Evolutionary conservation across 2,329 filamentous ascomycete species (phyloP).

Genomic region (Xylaria hypoxylon): DNA sequence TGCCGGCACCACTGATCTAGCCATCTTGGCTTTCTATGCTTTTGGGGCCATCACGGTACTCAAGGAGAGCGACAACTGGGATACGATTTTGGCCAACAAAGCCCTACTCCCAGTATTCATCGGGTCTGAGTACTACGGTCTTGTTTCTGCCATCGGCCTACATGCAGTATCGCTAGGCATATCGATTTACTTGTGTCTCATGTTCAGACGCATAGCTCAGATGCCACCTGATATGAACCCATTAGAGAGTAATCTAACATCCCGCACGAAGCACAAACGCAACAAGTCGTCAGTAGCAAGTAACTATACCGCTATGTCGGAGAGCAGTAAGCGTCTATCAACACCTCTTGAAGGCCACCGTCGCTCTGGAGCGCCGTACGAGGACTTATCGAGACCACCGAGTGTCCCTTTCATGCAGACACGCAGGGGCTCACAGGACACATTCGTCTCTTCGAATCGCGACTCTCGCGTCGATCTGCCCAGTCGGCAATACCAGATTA

Average conservation of each 20-base stretch:
- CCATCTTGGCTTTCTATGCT: slow-evolving; percentile 65
- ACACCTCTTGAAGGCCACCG: slow-evolving; percentile 57
- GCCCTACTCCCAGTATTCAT: slow-evolving; percentile 70
- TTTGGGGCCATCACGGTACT: slow-evolving; percentile 64
- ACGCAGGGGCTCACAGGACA: slow-evolving; percentile 71
- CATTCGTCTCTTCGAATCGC: slow-evolving; percentile 61
- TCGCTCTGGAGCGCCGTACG: slow-evolving; percentile 58
- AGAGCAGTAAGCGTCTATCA: slow-evolving; percentile 71
- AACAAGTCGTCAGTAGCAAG: slow-evolving; percentile 71
- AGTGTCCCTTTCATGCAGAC: slow-evolving; percentile 85
- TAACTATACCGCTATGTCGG: slow-evolving; percentile 54
- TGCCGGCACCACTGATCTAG: slow-evolving; percentile 76
- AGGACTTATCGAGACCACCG: slow-evolving; percentile 60
- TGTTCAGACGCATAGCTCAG: slow-evolving; percentile 83
- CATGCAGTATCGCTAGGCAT: slow-evolving; percentile 78
- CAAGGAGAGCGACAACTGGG: slow-evolving; percentile 67
- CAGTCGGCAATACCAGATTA: slow-evolving; percentile 66
- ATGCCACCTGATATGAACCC: slow-evolving; percentile 97
- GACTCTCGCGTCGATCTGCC: slow-evolving; percentile 68
- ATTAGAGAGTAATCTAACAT: slow-evolving; percentile 85
- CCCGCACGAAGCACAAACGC: slow-evolving; percentile 76
- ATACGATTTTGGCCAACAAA: slow-evolving; percentile 71
- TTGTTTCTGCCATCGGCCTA: slow-evolving; percentile 72
- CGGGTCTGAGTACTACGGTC: slow-evolving; percentile 74
- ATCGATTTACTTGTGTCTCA: slow-evolving; percentile 78